These are phyloP conservation scores for Sarocladium brachiariae DNA, from an alignment of 2,329 filamentous ascomycete genomes.

Conservation along the genomic window DNA sequence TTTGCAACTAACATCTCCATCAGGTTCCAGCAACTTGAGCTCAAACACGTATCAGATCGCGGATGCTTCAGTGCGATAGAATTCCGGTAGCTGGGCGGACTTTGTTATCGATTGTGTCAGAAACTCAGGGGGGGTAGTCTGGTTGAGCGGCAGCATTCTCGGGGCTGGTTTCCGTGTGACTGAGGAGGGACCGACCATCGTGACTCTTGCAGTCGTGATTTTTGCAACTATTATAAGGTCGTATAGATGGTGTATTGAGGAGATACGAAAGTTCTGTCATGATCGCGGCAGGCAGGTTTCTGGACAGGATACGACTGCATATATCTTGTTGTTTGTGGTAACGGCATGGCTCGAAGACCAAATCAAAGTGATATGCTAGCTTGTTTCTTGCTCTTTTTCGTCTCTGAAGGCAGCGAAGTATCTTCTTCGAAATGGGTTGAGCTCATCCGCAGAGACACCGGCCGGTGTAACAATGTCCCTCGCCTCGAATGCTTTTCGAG, in stretches of 20 bases:
- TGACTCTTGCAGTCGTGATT: background rate
- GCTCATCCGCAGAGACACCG: constrained; percentile 49
- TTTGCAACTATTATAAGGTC: background rate
- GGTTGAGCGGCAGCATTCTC: background rate
- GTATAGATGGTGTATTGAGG: background rate
- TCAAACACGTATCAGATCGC: constrained; percentile 78
- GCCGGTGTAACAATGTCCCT: constrained; percentile 22
- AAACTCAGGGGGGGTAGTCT: too few relatives aligned
- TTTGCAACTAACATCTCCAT: background rate
- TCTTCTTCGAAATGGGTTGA: constrained; percentile 53
- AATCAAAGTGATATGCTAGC: too few relatives aligned
- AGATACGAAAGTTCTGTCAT: too few relatives aligned
- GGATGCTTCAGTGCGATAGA: constrained; percentile 84
- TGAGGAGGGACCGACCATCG: background rate
- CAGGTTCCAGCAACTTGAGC: constrained; percentile 86
- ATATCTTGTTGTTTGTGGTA: background rate
- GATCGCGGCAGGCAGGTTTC: too few relatives aligned
- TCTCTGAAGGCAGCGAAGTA: constrained; percentile 48
- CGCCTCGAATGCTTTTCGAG: constrained; percentile 29
- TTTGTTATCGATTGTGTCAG: too few relatives aligned
- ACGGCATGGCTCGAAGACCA: too few relatives aligned
- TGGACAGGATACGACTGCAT: background rate
- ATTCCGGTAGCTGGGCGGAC: constrained; percentile 45
- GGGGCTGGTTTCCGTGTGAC: background rate
- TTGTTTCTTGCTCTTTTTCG: too few relatives aligned